These are phyloP conservation scores for Ceratocystis alfenasii DNA, from an alignment of 2,329 filamentous ascomycete species.

Conservation along the genomic window DNA sequence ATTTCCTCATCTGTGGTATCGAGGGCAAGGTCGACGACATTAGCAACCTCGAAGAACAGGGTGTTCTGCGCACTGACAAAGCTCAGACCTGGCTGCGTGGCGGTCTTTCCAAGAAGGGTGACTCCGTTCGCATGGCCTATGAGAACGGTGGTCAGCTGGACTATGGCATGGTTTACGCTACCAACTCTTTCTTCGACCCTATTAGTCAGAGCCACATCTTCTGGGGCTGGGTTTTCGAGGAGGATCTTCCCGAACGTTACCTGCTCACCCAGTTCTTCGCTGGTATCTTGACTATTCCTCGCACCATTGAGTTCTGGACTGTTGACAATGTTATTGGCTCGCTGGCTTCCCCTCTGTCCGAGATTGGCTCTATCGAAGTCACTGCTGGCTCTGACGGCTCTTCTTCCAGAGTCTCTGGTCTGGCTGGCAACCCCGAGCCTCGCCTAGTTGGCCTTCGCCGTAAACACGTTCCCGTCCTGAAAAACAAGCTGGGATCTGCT, in stretches of 20 bases:
- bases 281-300: slow-evolving; percentile 17
- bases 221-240: slow-evolving; percentile 16
- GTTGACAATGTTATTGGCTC: slow-evolving; percentile 16
- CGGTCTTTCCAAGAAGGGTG: background rate
- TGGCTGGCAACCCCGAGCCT: slow-evolving; percentile 14
- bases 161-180: slow-evolving; percentile 25
- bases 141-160: slow-evolving; percentile 22
- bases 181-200: slow-evolving; percentile 25
- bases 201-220: slow-evolving; percentile 11
- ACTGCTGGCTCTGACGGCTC: slow-evolving; percentile 2
- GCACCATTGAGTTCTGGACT: slow-evolving; percentile 17
- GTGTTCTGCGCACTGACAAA: slow-evolving; percentile 16
- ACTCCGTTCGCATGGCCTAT: slow-evolving; percentile 16
- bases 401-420: slow-evolving; percentile 15
- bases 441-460: slow-evolving; percentile 15
- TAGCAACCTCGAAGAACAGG: background rate
- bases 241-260: slow-evolving; percentile 18
- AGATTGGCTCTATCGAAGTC: slow-evolving; percentile 18
- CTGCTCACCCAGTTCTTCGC: slow-evolving; percentile 18
- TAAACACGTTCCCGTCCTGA: slow-evolving; percentile 14
- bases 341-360: slow-evolving; percentile 11
- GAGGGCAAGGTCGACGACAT: slow-evolving; percentile 18
- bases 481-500: slow-evolving; percentile 20
- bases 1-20: slow-evolving; percentile 17
- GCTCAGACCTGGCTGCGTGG: slow-evolving; percentile 18